phyloP scores from a whole-genome alignment of 2,329 filamentous ascomycete genomes.

The Eutypa lata region DNA sequence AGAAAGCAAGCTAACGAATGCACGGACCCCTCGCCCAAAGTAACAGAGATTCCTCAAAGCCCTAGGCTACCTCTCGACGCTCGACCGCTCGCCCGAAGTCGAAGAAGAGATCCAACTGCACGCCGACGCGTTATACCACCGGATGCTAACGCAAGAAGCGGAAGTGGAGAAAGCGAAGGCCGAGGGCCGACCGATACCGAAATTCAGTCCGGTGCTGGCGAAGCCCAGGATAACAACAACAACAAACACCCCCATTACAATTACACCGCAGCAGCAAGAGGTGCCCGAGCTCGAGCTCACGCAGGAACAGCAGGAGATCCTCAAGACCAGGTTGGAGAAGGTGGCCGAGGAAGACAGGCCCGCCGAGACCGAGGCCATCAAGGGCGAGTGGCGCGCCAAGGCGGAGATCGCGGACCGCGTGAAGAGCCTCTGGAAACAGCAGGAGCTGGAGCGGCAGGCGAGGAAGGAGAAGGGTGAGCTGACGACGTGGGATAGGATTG shows the following conservation, averaged over 20 bases:
- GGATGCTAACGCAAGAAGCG: constrained; percentile 79
- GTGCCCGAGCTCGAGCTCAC: constrained; percentile 29
- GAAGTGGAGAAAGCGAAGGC: constrained; percentile 67
- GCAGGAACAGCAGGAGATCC: constrained; percentile 46
- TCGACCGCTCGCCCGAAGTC: constrained; percentile 60
- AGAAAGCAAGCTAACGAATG: constrained; percentile 4
- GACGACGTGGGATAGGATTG: constrained; percentile 39
- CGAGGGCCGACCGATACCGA: constrained; percentile 55
- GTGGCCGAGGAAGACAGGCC: constrained; percentile 56
- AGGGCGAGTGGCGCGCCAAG: constrained; percentile 60
- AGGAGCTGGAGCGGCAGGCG: constrained; percentile 50
- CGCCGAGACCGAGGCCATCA: constrained; percentile 62
- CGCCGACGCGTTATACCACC: constrained; percentile 84
- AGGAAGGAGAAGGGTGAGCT: constrained; percentile 55
- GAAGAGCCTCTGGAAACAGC: constrained; percentile 52
- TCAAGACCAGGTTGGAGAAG: constrained; percentile 55
- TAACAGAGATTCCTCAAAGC: constrained; percentile 80
- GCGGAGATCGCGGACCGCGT: constrained; percentile 56
- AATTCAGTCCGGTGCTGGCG: constrained; percentile 54
- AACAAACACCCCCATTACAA: not conserved
- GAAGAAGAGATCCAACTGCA: constrained; percentile 95
- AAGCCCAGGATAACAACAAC: constrained; percentile 26
- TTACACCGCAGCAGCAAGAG: constrained; percentile 2
- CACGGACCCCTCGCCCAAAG: not conserved
- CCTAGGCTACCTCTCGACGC: constrained; percentile 75